Evolutionary conservation across 129 eudicot species (phyloP).

Genomic region (Tagetes erecta): DNA sequence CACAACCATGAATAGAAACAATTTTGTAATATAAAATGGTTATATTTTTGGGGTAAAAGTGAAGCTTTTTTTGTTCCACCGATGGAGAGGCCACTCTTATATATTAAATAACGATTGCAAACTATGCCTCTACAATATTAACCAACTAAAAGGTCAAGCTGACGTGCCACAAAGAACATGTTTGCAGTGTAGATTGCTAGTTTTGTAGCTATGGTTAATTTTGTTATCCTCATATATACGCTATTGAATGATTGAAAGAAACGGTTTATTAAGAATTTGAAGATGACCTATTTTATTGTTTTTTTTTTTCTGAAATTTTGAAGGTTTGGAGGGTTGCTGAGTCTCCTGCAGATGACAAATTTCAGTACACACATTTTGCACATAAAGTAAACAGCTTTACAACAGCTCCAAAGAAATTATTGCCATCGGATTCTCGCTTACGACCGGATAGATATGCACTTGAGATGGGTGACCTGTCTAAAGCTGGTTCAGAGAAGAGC

Average conservation of each 20-base stretch:
- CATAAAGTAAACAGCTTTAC: conserved; percentile 91
- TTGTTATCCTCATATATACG: background rate
- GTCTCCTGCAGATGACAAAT: conserved; percentile 73
- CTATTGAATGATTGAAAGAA: background rate
- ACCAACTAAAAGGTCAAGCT: background rate
- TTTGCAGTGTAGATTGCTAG: background rate
- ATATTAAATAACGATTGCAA: background rate
- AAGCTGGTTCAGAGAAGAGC: conserved; percentile 92
- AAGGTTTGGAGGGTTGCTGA: conserved; percentile 91
- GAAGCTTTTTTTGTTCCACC: background rate
- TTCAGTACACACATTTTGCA: conserved; percentile 86
- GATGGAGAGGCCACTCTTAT: background rate
- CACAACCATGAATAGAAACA: background rate
- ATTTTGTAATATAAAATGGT: background rate
- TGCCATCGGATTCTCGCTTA: conserved; percentile 91
- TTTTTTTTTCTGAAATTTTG: conserved; percentile 8
- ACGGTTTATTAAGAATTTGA: background rate
- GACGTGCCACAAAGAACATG: background rate
- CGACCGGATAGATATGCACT: conserved; percentile 94
- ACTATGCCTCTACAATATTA: background rate
- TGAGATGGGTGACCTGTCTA: conserved; percentile 80
- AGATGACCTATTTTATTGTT: background rate
- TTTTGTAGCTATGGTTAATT: background rate
- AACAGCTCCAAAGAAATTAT: conserved; percentile 86
- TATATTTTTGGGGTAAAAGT: background rate